Conservation (phyloP, 2,329 filamentous ascomycete species). For the Plectosphaerella plurivora region DNA sequence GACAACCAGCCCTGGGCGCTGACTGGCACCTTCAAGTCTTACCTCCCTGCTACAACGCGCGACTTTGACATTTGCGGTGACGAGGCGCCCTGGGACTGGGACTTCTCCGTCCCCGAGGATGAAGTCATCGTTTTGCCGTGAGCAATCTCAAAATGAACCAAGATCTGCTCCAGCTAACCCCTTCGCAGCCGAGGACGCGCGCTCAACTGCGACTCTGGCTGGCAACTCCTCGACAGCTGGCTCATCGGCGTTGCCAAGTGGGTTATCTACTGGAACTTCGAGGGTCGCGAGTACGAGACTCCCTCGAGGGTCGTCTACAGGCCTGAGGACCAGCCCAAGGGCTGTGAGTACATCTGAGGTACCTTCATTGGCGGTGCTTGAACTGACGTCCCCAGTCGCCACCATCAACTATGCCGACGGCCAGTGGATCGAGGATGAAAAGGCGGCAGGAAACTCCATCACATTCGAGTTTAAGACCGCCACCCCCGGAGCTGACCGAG, state of each 20-base stretch:
- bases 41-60: background rate
- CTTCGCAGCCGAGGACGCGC: background rate
- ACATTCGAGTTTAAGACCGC: background rate
- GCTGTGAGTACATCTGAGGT: background rate
- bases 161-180: background rate
- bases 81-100: background rate
- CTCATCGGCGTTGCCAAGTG: conserved; percentile 6
- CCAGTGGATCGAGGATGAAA: conserved; percentile 2
- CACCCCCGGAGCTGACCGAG: background rate
- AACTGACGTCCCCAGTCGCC: background rate
- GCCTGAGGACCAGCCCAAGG: conserved; percentile 1
- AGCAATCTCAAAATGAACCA: background rate
- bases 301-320: conserved; percentile 3
- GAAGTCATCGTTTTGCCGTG: conserved; percentile 3
- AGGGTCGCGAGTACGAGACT: conserved; percentile 2
- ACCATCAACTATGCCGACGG: conserved; percentile 4
- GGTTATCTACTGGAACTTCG: conserved; percentile 7
- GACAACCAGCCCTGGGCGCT: background rate
- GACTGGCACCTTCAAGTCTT: background rate
- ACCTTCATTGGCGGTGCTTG: background rate
- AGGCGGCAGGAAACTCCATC: background rate
- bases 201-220: background rate
- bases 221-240: conserved; percentile 4
- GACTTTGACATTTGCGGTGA: conserved; percentile 1
- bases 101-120: background rate